Base-by-base conservation (phyloP, 805 yeast species). In the Tetrapisispora taiwanensis region DNA sequence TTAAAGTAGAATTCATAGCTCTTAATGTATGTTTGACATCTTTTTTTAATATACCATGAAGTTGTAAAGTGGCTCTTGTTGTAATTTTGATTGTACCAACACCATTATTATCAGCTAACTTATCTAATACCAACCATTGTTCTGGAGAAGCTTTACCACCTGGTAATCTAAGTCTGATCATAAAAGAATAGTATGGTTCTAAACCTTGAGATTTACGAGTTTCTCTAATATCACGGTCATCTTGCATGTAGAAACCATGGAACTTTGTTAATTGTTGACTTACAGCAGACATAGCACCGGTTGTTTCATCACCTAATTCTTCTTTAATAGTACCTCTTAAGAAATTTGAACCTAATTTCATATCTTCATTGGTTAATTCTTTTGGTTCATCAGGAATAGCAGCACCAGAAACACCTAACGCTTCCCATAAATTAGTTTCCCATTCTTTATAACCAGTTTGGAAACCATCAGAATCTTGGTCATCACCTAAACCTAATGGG, bases 171-270 rank as follows among this genome's bases (percentile, higher is more conserved):
- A 86, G 87, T 69, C 97, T 84, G 15, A 88, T 89, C 97, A 90
- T 90, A 67, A 90, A 90, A n/a, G 94, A 75, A 65, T 85, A 90
- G 41, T 94, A 95, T 15, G 97, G 97, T 68, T 90, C 97, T 50
- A 85, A 65, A 36, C 97, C 97, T 60, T 84, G 86, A 39, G 85
- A 77, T 68, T 89, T 90, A 60, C 97, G 81, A 55, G 84, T 83
- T 45, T 90, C 97, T 65, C 97, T 78, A 47, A 90, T 72, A 66
- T 90, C 97, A 71, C 97, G 85, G 63, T 90, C 97, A 65, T 90
- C 97, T 70, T 90, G 97, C 95, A 90, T 87, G 65, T 90, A 90
- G 53, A 88, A 87, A 68, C 97, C 97, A 66, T 90, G 97, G 78
- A 90, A 90, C 68, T 90, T 90, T 52, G 97, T 88, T 64, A 90